phyloP scores from a whole-genome alignment of 768 basidiomycete genomes.

The Pleurotus tuber-regium region DNA sequence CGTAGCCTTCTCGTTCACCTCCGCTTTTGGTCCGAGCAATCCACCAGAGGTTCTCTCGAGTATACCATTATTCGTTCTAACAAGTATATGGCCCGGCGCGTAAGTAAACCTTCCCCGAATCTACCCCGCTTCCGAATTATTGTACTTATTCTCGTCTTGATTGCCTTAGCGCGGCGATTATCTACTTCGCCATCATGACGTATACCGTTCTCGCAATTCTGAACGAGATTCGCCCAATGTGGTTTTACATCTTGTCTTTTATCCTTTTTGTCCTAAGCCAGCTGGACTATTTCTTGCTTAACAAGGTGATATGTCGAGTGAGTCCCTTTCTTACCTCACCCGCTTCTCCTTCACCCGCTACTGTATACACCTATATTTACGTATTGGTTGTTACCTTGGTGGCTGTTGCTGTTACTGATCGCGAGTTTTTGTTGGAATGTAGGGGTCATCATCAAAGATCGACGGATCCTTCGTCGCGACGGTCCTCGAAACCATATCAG shows the following conservation, averaged over 20 bases:
- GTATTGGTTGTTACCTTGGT: too few species aligned
- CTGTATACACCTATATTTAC: background rate
- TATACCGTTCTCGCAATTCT: slow-evolving; percentile 78
- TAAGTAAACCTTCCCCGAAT: slow-evolving; percentile 34
- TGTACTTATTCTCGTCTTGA: background rate
- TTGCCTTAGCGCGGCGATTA: slow-evolving; percentile 51
- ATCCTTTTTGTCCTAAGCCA: slow-evolving; percentile 78
- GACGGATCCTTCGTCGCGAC: slow-evolving; percentile 91
- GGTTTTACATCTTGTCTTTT: slow-evolving; percentile 74
- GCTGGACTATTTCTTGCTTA: slow-evolving; percentile 80
- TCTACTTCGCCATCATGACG: slow-evolving; percentile 75
- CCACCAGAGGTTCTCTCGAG: slow-evolving; percentile 58
- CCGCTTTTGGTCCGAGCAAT: slow-evolving; percentile 54
- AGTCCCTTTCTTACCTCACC: slow-evolving; percentile 12
- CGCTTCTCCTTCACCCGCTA: background rate
- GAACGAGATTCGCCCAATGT: slow-evolving; percentile 76
- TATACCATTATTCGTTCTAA: slow-evolving; percentile 78
- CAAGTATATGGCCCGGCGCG: slow-evolving; percentile 76
- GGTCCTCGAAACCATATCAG: slow-evolving; percentile 72
- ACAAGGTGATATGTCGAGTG: slow-evolving; percentile 70
- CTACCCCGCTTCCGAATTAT: background rate
- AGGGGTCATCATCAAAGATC: slow-evolving; percentile 65
- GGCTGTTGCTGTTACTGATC: too few species aligned
- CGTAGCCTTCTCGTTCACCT: slow-evolving; percentile 65
- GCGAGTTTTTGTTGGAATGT: too few species aligned